Conservation (phyloP, 352 stramenopile genomes). For the Pythium grandisporangium region DNA sequence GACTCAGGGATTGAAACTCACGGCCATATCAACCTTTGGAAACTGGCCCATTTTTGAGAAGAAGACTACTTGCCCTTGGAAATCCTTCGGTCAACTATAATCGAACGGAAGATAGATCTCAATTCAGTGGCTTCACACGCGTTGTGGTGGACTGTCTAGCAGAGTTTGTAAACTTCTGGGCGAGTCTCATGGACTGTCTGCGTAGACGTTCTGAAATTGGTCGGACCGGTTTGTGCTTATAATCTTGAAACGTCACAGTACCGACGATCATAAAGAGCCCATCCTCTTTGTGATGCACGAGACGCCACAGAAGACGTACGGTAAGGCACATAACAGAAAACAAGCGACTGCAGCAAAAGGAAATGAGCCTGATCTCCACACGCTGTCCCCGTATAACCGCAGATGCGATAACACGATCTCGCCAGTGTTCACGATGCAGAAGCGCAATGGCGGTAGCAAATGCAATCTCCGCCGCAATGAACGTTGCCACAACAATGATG, state of each 20-base stretch:
- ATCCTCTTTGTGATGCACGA: not conserved
- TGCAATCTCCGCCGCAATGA: slow-evolving; percentile 5
- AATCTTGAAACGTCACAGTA: not conserved
- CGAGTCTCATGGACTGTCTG: no score
- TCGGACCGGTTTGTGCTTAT: not conserved
- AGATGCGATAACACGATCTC: slow-evolving; percentile 5
- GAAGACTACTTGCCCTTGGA: no score
- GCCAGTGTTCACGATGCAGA: slow-evolving; percentile 1
- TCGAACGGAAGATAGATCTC: no score
- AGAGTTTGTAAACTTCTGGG: no score
- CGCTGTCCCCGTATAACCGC: not conserved
- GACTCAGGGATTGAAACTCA: no score
- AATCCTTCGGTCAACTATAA: no score
- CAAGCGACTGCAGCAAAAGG: slow-evolving; percentile 6
- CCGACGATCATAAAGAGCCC: not conserved
- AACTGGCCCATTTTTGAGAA: no score
- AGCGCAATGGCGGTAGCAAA: slow-evolving; percentile 8
- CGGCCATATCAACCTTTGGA: no score
- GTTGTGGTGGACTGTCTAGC: no score
- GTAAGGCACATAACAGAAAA: not conserved
- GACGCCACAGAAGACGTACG: not conserved
- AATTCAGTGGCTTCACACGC: no score
- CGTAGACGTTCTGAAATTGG: no score
- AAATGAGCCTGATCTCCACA: not conserved
- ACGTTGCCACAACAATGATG: slow-evolving; percentile 1